phyloP scores from a whole-genome alignment of 2,329 filamentous ascomycete genomes.

The Colletotrichum melonis region DNA sequence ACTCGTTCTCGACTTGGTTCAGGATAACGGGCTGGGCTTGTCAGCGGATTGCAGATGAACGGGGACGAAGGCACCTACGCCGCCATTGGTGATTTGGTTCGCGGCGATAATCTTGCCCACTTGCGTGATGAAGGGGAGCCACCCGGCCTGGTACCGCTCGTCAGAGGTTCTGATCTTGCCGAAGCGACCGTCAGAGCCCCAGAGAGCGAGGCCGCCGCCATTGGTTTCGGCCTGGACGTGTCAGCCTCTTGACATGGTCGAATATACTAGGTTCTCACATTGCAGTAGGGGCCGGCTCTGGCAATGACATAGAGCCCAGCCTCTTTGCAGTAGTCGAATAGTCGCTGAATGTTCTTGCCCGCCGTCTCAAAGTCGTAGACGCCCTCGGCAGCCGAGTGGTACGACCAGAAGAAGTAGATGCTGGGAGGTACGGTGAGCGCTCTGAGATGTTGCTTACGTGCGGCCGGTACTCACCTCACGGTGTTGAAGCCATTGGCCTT shows the following conservation, averaged over 20 bases:
- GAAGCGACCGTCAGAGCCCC: constrained; percentile 41
- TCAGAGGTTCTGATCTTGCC: constrained; percentile 53
- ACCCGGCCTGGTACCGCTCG: constrained; percentile 53
- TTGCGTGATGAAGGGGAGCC: constrained; percentile 55
- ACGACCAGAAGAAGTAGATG: constrained; percentile 85
- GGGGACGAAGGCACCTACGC: constrained; percentile 55
- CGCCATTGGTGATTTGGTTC: constrained; percentile 85
- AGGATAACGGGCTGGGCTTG: constrained; percentile 76
- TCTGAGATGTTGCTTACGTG: neutral
- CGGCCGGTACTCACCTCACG: constrained; percentile 65
- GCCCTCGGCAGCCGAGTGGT: constrained; percentile 76
- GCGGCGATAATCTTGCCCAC: constrained; percentile 75
- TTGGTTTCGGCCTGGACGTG: constrained; percentile 36
- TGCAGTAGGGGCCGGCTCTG: constrained; percentile 79
- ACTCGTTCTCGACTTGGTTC: constrained; percentile 86
- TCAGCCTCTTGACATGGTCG: neutral
- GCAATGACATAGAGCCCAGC: constrained; percentile 84
- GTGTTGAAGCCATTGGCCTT: constrained; percentile 83
- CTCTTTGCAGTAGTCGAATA: constrained; percentile 79
- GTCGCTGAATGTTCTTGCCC: constrained; percentile 63
- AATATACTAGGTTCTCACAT: constrained; percentile 52
- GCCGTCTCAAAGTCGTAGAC: constrained; percentile 73
- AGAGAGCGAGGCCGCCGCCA: constrained; percentile 51
- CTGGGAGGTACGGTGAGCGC: constrained; percentile 42
- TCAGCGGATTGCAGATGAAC: constrained; percentile 60